A percentile compares a stretch with the other conserved stretches of the same genome.
These are phyloP conservation scores for Alternaria hordeiaustralica DNA, from an alignment of 2,329 filamentous ascomycete genomes.

Conservation along the genomic window DNA sequence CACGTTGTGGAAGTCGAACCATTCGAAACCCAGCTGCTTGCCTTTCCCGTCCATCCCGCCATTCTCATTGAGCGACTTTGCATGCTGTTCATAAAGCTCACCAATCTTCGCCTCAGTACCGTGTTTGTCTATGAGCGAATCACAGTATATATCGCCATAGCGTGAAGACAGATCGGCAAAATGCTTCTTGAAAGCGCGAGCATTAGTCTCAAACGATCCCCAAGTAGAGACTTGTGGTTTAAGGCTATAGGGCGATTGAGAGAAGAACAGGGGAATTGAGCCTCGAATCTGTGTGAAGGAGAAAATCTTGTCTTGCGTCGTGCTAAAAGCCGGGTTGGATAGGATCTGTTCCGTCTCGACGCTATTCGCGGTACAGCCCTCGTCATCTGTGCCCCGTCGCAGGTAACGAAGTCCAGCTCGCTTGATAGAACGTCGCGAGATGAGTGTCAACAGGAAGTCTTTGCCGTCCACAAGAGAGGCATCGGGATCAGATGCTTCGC, in stretches of 20 bases:
- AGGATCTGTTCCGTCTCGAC: slow-evolving; percentile 97
- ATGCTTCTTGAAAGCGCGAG: slow-evolving; percentile 77
- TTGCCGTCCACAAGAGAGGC: slow-evolving; percentile 43
- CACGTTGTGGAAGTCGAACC: slow-evolving; percentile 95
- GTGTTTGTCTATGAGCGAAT: slow-evolving; percentile 88
- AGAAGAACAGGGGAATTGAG: slow-evolving; percentile 94
- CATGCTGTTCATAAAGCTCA: slow-evolving; percentile 73
- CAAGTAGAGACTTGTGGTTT: slow-evolving; percentile 85
- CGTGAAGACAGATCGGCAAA: slow-evolving; percentile 71
- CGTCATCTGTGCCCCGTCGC: slow-evolving; percentile 86
- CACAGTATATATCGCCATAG: slow-evolving; percentile 80
- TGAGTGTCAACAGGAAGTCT: slow-evolving; percentile 80
- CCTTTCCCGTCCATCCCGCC: slow-evolving; percentile 58
- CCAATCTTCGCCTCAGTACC: slow-evolving; percentile 82
- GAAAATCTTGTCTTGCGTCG: slow-evolving; percentile 65
- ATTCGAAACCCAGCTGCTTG: slow-evolving; percentile 74
- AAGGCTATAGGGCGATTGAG: slow-evolving; percentile 90
- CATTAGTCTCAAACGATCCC: slow-evolving; percentile 81
- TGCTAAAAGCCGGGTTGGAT: slow-evolving; percentile 71
- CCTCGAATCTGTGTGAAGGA: slow-evolving; percentile 89
- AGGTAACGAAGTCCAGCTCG: slow-evolving; percentile 89
- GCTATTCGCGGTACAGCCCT: slow-evolving; percentile 84
- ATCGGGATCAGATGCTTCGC: slow-evolving; percentile 36
- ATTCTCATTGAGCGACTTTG: slow-evolving; percentile 68
- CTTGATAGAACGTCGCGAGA: slow-evolving; percentile 87